Base-by-base conservation (phyloP, 1,284 basidiomycete genomes). In the Tausonia pullulans region DNA sequence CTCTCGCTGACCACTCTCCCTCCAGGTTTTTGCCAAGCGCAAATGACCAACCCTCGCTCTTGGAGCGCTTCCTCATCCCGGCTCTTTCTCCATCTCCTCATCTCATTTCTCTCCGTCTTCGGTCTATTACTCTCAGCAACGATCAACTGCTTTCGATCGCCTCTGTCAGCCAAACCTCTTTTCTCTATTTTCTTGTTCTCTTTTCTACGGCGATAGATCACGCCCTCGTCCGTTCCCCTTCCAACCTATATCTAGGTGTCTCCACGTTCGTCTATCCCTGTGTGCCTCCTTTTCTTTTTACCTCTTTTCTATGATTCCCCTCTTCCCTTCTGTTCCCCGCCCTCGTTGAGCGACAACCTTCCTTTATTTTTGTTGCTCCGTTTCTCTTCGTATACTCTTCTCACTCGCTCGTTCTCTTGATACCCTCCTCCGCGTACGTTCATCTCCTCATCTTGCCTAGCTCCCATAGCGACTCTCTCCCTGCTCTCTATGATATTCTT, bases 11-110 rank as follows among this genome's bases (percentile, higher is more conserved):
- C 27, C 27, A 27, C 27, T 27, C 27, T 27, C 2, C 27, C 27
- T 27, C 27, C 27, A 27, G 27, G 27, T 67, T 39, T 67, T 66
- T 56, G 65, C 58, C 5, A 69, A 69, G 64, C 61, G 66, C 50
- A 63, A 65, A 54, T 65, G 56, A 40, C 7, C 50, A 46, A 27
- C 27, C 27, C 27, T 27, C 27, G 27, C 27, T 27, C 27, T 27
- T 27, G 27, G 48, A 27, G 27, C 27, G 27, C 27, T 27, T 27
- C 27, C 27, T 27, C 27, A 27, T 27, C 27, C 27, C 27, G 27
- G 27, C 27, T 27, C 27, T 27, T 27, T 27, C 27, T 27, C 27
- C 27, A 27, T 27, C 27, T 27, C 27, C 2, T 27, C 27, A 27
- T 27, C 27, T 27, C 27, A 27, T 27, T 27, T 27, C 27, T 27